phyloP scores from a whole-genome alignment of 2,329 filamentous ascomycete genomes.

The Cladophialophora bantiana region DNA sequence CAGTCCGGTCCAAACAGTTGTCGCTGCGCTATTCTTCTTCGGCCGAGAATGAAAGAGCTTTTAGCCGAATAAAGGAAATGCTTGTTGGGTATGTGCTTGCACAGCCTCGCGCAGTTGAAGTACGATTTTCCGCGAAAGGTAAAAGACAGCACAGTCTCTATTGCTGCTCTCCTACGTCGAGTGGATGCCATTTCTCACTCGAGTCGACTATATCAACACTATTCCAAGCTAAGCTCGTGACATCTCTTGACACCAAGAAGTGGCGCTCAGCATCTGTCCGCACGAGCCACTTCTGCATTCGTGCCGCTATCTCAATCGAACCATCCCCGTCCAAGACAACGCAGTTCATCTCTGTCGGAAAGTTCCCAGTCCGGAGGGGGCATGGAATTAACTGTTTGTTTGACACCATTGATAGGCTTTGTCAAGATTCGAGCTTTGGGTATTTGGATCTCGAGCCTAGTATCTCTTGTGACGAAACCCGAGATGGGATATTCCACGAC shows the following conservation, averaged over 20 bases:
- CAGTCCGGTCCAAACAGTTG: conserved; percentile 85
- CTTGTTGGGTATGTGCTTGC: conserved; percentile 73
- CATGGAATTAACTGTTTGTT: conserved; percentile 71
- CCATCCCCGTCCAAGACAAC: conserved; percentile 74
- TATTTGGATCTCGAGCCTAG: conserved; percentile 55
- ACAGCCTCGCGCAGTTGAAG: conserved; percentile 58
- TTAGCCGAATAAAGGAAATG: conserved; percentile 66
- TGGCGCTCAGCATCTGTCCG: conserved; percentile 78
- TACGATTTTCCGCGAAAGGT: conserved; percentile 20
- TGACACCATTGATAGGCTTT: conserved; percentile 78
- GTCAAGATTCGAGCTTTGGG: conserved; percentile 79
- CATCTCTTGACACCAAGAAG: conserved; percentile 52
- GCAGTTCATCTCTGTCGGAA: conserved; percentile 83
- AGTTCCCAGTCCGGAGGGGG: conserved; percentile 67
- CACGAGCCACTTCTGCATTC: conserved; percentile 66
- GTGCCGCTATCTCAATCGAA: conserved; percentile 71
- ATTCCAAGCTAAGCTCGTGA: conserved; percentile 30
- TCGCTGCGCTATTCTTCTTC: conserved; percentile 61
- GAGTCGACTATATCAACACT: conserved; percentile 22
- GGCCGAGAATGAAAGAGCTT: conserved; percentile 66
- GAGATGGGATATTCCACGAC: conserved; percentile 44
- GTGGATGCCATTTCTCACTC: background rate
- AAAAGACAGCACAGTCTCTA: conserved; percentile 14
- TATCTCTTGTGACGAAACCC: background rate
- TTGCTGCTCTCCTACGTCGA: background rate